These are phyloP conservation scores for Phytophthora sp. DNA, from an alignment of 352 stramenopile species.

Conservation along the genomic window DNA sequence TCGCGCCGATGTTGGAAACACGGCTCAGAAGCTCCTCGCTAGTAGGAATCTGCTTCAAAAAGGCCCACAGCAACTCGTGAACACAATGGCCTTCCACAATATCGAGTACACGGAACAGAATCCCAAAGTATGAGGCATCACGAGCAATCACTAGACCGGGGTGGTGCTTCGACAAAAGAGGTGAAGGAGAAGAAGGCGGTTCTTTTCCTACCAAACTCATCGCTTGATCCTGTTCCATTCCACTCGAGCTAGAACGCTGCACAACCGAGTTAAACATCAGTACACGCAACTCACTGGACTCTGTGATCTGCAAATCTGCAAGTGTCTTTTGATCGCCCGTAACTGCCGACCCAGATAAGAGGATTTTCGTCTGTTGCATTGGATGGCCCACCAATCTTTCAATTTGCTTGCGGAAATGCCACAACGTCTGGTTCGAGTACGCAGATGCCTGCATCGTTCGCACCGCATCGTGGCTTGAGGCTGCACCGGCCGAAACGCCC, in stretches of 20 bases:
- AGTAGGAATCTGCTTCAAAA: slow-evolving; percentile 86
- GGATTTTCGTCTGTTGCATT: slow-evolving; percentile 83
- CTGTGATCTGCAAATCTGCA: slow-evolving; percentile 76
- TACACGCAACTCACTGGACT: slow-evolving; percentile 77
- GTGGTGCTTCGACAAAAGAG: slow-evolving; percentile 40
- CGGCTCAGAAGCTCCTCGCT: slow-evolving; percentile 68
- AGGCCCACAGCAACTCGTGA: slow-evolving; percentile 77
- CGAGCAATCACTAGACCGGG: slow-evolving; percentile 71
- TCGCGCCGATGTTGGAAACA: slow-evolving; percentile 60
- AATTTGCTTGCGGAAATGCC: slow-evolving; percentile 74
- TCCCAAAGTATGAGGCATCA: slow-evolving; percentile 79
- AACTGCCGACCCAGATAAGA: slow-evolving; percentile 68
- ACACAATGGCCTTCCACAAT: slow-evolving; percentile 61
- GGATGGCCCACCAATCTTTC: slow-evolving; percentile 76
- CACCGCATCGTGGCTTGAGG: slow-evolving; percentile 49
- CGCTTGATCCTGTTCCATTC: slow-evolving; percentile 48
- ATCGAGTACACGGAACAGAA: slow-evolving; percentile 86
- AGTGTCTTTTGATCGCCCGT: slow-evolving; percentile 85
- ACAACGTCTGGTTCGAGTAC: slow-evolving; percentile 83
- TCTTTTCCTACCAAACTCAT: slow-evolving; percentile 35
- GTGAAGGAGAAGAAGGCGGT: slow-evolving; percentile 14
- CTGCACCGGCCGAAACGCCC: slow-evolving; percentile 20
- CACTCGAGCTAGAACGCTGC: slow-evolving; percentile 45
- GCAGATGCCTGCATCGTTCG: slow-evolving; percentile 63
- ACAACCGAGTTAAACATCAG: slow-evolving; percentile 87